Percentiles rank a stretch among this genome's conserved stretches.
Conservation (phyloP, 345 rosid species). For the Citrus unshiu region DNA sequence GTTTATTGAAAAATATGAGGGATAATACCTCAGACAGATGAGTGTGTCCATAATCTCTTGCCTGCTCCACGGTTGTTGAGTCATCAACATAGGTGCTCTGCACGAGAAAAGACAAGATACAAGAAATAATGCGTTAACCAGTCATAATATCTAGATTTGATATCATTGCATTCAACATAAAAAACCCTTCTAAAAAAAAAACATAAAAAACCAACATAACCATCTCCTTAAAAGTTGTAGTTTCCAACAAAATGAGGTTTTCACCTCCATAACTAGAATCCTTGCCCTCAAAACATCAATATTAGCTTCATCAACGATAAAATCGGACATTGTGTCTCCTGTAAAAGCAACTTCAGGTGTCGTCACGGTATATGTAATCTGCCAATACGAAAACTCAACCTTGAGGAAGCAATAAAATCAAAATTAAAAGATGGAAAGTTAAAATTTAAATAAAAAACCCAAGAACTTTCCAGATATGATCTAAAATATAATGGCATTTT, state of each 20-base stretch:
- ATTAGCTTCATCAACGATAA: conserved; percentile 58
- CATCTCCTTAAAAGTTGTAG: not conserved
- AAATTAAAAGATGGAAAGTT: not conserved
- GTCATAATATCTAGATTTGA: not conserved
- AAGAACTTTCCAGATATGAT: not conserved
- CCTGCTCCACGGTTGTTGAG: conserved; percentile 67
- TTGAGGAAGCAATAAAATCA: conserved; percentile 4
- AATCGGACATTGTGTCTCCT: conserved; percentile 86
- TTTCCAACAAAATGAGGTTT: not conserved
- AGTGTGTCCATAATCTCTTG: conserved; percentile 87
- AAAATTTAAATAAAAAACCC: not conserved
- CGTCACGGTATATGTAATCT: conserved; percentile 69
- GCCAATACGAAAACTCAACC: conserved; percentile 27
- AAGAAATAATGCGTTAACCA: not conserved
- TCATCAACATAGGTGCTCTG: conserved; percentile 85
- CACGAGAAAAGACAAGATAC: not conserved
- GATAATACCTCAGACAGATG: conserved; percentile 74
- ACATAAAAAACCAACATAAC: not conserved
- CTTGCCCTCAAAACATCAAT: conserved; percentile 71
- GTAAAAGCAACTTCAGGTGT: conserved; percentile 91
- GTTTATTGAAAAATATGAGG: not conserved
- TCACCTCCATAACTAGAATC: conserved; percentile 91
- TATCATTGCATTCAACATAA: not conserved
- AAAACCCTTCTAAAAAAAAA: too few species aligned
- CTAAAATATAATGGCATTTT: not conserved